Evolutionary conservation across 306 rosid genomes (phyloP).

Genomic region (Cotoneaster glaucophyllus): DNA sequence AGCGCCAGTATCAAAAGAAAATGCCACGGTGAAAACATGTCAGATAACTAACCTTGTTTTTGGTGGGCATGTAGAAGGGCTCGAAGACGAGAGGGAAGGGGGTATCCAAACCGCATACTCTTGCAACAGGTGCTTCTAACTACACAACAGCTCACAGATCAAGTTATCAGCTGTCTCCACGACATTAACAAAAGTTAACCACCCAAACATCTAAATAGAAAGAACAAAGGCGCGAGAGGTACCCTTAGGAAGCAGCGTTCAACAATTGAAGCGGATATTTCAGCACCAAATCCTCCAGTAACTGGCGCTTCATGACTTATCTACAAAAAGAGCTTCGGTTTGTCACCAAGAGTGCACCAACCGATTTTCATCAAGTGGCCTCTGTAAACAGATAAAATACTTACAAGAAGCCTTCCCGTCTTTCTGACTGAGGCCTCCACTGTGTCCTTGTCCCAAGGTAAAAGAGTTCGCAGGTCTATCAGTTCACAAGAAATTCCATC

Average conservation of each 20-base stretch:
- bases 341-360: conserved; percentile 9
- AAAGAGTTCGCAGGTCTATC: conserved; percentile 80
- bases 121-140: conserved; percentile 93
- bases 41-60: conserved; percentile 59
- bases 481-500: conserved; percentile 94
- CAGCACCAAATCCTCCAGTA: conserved; percentile 97
- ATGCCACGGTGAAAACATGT: not conserved
- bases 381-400: conserved; percentile 23
- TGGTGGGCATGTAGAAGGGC: conserved; percentile 94
- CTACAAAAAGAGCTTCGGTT: conserved; percentile 30
- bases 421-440: conserved; percentile 85
- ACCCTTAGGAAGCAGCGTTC: conserved; percentile 94
- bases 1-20: not conserved
- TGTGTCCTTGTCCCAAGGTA: conserved; percentile 97
- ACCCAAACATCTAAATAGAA: not conserved
- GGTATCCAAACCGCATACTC: conserved; percentile 93
- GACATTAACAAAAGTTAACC: no score
- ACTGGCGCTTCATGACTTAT: conserved; percentile 98
- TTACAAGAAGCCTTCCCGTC: conserved; percentile 92
- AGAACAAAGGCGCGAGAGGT: conserved; percentile 13
- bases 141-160: conserved; percentile 4
- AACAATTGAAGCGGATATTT: conserved; percentile 82
- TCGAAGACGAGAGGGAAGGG: conserved; percentile 96
- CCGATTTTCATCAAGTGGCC: not conserved
- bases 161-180: not conserved